These are phyloP conservation scores for Aquilaria agallochum DNA, from an alignment of 441 rosid species.

Conservation along the genomic window DNA sequence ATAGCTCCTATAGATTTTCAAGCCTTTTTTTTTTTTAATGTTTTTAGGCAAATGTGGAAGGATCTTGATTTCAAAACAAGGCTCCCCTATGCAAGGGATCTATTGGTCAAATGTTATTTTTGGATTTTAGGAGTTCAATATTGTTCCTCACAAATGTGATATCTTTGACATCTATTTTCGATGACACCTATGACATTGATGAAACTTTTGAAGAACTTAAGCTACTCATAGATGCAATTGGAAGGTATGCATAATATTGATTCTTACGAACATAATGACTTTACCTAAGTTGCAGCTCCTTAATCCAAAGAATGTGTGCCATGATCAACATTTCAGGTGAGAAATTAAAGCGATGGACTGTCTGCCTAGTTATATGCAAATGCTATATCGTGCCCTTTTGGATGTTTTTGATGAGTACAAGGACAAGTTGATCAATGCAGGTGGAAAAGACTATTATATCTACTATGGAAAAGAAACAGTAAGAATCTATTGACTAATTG, in stretches of 20 bases:
- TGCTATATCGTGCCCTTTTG: constrained; percentile 10
- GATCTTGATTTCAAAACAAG: constrained; percentile 3
- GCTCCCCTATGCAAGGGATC: constrained; percentile 5
- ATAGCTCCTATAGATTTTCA: too few species aligned
- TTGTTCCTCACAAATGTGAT: constrained; percentile 15
- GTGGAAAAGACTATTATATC: constrained; percentile 15
- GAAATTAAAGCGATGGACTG: constrained; percentile 12
- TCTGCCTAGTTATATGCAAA: constrained; percentile 33
- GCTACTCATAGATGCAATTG: constrained; percentile 20
- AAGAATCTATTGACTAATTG: background rate
- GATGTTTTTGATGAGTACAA: constrained; percentile 20
- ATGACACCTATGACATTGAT: constrained; percentile 26
- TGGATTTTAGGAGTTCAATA: background rate
- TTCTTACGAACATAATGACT: too few species aligned
- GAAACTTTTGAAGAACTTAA: constrained; percentile 20
- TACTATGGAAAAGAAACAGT: constrained; percentile 22
- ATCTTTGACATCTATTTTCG: constrained; percentile 9
- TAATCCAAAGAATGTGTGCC: background rate
- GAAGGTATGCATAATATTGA: constrained; percentile 15
- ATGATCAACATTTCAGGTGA: constrained; percentile 22
- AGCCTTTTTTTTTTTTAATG: too few species aligned
- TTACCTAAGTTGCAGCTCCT: too few species aligned
- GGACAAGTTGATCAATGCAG: background rate
- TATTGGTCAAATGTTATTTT: background rate
- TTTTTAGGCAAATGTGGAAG: constrained; percentile 11